Percentiles rank a stretch among this genome's conserved stretches.
phyloP scores from a whole-genome alignment of 345 rosid genomes.

The Cardamine chenopodiifolia region DNA sequence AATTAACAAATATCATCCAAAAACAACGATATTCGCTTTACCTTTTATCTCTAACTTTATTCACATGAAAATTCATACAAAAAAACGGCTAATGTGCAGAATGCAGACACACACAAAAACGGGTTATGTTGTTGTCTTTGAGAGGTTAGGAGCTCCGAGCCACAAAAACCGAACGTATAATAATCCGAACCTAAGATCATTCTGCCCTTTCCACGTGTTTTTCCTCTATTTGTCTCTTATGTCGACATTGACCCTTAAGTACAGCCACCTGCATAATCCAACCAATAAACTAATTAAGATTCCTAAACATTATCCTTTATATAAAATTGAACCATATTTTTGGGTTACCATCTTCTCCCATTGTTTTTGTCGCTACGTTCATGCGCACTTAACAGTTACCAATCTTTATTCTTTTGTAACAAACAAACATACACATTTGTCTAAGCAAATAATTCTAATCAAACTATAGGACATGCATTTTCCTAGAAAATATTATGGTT shows the following conservation, averaged over 20 bases:
- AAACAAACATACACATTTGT: neutral
- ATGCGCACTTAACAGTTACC: neutral
- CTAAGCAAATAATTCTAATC: neutral
- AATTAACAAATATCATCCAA: neutral
- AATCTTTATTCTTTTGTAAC: neutral
- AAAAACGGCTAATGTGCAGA: too few relatives aligned
- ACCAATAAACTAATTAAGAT: neutral
- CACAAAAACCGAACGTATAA: constrained; percentile 3
- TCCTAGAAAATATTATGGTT: neutral
- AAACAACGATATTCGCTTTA: neutral
- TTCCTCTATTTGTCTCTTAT: constrained; percentile 11
- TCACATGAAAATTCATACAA: constrained; percentile 9
- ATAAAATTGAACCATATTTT: neutral
- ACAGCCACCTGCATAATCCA: constrained; percentile 7
- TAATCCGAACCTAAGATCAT: constrained; percentile 8
- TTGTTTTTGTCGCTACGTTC: neutral
- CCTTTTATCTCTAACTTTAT: neutral
- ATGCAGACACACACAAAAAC: too few relatives aligned
- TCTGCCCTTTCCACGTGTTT: constrained; percentile 5
- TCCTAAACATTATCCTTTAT: neutral
- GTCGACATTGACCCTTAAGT: constrained; percentile 33
- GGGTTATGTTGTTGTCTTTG: constrained; percentile 1
- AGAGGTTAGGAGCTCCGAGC: constrained; percentile 2
- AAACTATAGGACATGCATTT: neutral
- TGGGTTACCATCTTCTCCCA: constrained; percentile 14